These are phyloP conservation scores for Pseudisothecium myosuroides DNA, from an alignment of 225 moss, liverwort and hornwort genomes.

Conservation along the genomic window DNA sequence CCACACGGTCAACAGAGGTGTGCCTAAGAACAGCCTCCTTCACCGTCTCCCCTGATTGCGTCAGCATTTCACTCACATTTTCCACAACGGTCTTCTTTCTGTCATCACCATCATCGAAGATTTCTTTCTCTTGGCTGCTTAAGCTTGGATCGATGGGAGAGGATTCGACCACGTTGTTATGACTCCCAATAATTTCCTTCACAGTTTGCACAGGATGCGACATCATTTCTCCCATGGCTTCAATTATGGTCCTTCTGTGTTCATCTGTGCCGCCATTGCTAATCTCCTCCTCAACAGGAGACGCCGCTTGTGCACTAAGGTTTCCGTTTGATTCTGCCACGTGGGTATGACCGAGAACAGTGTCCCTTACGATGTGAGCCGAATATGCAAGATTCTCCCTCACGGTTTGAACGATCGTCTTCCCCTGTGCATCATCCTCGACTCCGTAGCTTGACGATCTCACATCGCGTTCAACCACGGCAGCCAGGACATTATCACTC, in stretches of 20 bases:
- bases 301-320: background rate
- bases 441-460: background rate
- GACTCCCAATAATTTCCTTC: constrained; percentile 15
- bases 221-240: constrained; percentile 25
- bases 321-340: background rate
- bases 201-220: constrained; percentile 16
- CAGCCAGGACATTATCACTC: constrained; percentile 14
- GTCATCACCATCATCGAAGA: background rate
- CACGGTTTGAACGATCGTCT: constrained; percentile 20
- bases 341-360: constrained; percentile 18
- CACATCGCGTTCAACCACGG: constrained; percentile 9
- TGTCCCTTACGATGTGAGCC: constrained; percentile 21
- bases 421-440: background rate
- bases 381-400: constrained; percentile 22
- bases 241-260: constrained; percentile 3
- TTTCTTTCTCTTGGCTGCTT: background rate
- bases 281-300: background rate
- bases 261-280: background rate
- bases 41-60: constrained; percentile 13
- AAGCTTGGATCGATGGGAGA: background rate
- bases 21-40: constrained; percentile 17
- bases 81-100: constrained; percentile 8
- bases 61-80: constrained; percentile 13
- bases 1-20: background rate
- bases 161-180: constrained; percentile 8